Evolutionary conservation across 768 basidiomycete genomes (phyloP), one percentile per base, ranked within the genome.

Genomic region (Saitozyma podzolica): DNA sequence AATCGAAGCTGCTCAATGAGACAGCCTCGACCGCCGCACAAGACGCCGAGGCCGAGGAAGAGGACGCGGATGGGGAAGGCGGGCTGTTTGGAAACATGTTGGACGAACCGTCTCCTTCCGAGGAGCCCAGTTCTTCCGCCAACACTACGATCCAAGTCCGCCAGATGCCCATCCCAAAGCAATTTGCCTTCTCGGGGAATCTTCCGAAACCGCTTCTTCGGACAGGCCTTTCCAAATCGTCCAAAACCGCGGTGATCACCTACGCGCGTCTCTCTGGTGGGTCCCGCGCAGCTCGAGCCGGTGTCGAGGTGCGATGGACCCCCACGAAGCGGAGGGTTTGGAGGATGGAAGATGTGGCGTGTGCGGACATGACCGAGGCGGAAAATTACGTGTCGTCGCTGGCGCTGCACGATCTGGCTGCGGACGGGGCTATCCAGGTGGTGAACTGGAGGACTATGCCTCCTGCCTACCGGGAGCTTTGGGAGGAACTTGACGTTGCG

Each of bases 371-470:
- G 59, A 70, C 74, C 0, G 92, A 97, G 76, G 93, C 95, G 20
- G 90, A 91, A 78, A 87, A 97, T 70, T 99, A 92, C 74, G 84
- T 95, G 54, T 85, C 95, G 5, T 89, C 89, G 16, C 80, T 94
- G 53, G 92, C 92, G 4, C 82, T 97, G 41, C 91, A 95, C 77
- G 84, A 86, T 4, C 80, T 97, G 40, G 86, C 85, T 2, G 64
- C 51, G 11, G 58, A 57, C 11, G 72, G 68, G 2, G 59, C 66
- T 9, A 54, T 69, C 6, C 52, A 56, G 6, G 64, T 66, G 1
- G 61, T 89, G 0, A 90, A 88, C 67, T 90, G 90, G 78, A 83
- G 91, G 67, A 78, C 86, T 9, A 82, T 98, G n/a, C 92, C 95
- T 9, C 83, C 88, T 2, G 84, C 85, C 16, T 95, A 88, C 79